Percentiles rank a stretch among this genome's conserved stretches.
Evolutionary conservation across 768 basidiomycete genomes (phyloP).

Genomic region (Mrakia hoshinonis): DNA sequence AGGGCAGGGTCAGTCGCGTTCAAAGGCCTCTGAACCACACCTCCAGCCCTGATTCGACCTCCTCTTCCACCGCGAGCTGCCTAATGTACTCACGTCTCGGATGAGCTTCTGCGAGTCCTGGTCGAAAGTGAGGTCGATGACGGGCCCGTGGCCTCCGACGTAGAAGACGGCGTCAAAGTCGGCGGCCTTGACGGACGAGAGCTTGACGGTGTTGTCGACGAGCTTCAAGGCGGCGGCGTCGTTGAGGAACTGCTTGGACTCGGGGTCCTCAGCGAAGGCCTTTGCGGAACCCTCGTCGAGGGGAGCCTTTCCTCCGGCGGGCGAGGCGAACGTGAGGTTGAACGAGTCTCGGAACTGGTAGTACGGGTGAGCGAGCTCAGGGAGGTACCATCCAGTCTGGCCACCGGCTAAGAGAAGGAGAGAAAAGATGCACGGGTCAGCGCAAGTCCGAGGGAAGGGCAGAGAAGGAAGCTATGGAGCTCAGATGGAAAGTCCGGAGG

Average conservation of each 20-base stretch:
- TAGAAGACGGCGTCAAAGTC: conserved; percentile 71
- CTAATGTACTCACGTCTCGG: conserved; percentile 40
- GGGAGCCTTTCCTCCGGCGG: conserved; percentile 58
- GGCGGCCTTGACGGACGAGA: conserved; percentile 66
- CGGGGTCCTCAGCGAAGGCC: conserved; percentile 55
- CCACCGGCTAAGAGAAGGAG: background rate
- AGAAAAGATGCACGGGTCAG: too few relatives aligned
- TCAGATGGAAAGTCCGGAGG: background rate
- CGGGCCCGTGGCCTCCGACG: conserved; percentile 65
- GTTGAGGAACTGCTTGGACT: conserved; percentile 58
- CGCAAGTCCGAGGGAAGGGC: too few relatives aligned
- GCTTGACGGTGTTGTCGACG: conserved; percentile 82
- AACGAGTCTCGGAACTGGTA: conserved; percentile 49
- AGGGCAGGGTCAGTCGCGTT: too few relatives aligned
- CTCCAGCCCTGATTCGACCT: too few relatives aligned
- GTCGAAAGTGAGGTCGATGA: conserved; percentile 60
- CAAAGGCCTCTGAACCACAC: too few relatives aligned
- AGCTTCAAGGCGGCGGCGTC: conserved; percentile 75
- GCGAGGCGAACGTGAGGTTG: conserved; percentile 52
- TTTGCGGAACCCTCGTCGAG: conserved; percentile 48
- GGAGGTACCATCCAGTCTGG: background rate
- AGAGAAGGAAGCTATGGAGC: background rate
- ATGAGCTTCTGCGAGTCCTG: conserved; percentile 52
- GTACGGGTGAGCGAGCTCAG: conserved; percentile 57
- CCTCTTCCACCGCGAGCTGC: too few relatives aligned